Base-by-base conservation (phyloP, 768 basidiomycete genomes). In the Epithele typhae region DNA sequence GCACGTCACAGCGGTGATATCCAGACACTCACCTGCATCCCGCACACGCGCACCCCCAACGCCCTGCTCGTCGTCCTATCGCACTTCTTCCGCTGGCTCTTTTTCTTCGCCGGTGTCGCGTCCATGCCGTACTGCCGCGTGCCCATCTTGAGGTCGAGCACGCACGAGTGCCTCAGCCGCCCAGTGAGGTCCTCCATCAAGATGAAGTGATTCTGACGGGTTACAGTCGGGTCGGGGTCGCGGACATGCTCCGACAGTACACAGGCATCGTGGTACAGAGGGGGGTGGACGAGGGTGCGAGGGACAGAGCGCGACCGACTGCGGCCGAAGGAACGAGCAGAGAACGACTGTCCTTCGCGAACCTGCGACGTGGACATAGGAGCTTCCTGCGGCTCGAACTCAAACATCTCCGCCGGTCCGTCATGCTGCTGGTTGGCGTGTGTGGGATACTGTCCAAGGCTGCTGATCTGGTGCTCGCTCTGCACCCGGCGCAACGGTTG, bases 91-190 rank as follows among this genome's bases (percentile, higher is more conserved):
- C 94, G 81, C 70, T 99, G 96, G 62, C 94, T 97, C 72, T 87
- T 93, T 79, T 96, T 97, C 73, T 99, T 99, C 43, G 81, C 73
- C 1, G 83, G 69, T 8, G 86, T 87, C 21, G 96, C 96, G 57
- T 96, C 92, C 71, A 95, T 88, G 17, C 96, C 96, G 66, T 98
- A 97, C 69, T 99, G 96, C 25, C 96, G 76, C 24, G 94, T 97
- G n/a, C 96, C 96, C 96, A 98, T 98, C 74, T 99, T 99, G 58
- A 99, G 72, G 66, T 99, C 96, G 59, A 98, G 79, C 34, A 99
- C 95, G 60, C 96, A 99, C 8, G 96, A 90, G 40, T 78, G 79
- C 66, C 88, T 94, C 60, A 96, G 66, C 25, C 87, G 74, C 21
- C 96, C 96, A 2, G 96, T 99, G 39, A 99, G 72, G 61, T 99